Base-by-base conservation (phyloP, 2,329 filamentous ascomycete genomes). In the Trichoderma pleuroti region DNA sequence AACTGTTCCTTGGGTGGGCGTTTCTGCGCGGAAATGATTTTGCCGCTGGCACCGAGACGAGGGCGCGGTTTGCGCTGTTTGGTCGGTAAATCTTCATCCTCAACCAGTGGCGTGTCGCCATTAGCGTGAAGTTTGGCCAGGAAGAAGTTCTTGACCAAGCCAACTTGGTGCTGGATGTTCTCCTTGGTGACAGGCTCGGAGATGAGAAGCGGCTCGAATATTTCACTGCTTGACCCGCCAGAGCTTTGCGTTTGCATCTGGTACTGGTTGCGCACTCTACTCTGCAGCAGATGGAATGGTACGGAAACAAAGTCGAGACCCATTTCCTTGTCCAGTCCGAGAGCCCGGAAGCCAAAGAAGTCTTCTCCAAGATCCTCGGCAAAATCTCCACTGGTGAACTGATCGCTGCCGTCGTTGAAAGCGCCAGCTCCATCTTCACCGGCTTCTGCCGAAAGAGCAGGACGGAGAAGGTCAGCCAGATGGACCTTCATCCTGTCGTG, bases 321-420 rank as follows among this genome's bases (percentile, higher is more conserved):
- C 78, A 98, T 92, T 79, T 99, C 96, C 75, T 90, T 91, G 77
- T 97, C 94, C 71, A 99, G 87, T 56, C 96, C 96, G 59, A 99
- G 88, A 72, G 97, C 94, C 78, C 94, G 94, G 87, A 99, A 98
- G 32, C 96, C 96, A 77, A 99, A 99, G 87, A 98, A 99, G 82
- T 99, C 96, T 84, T 99, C 96, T 72, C 94, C 95, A 14, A 99
- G 92, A 76, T 99, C 96, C 79, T 98, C 96, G 0, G 96, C 96
- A 79, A 99, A 99, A 80, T 99, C 96, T 72, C 96, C 96, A 59
- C 93, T 93, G 61, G 98, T 91, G 76, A 98, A 99, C 78, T 98
- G 96, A 74, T 99, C 96, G 80, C 94, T 97, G 74, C 94, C 95
- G 76, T 99, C 96, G 73, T 97, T 93, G 85, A 99, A 99, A 8